These are phyloP conservation scores for Pestalotiopsis sp. DNA, from an alignment of 2,329 filamentous ascomycete genomes.

Conservation along the genomic window DNA sequence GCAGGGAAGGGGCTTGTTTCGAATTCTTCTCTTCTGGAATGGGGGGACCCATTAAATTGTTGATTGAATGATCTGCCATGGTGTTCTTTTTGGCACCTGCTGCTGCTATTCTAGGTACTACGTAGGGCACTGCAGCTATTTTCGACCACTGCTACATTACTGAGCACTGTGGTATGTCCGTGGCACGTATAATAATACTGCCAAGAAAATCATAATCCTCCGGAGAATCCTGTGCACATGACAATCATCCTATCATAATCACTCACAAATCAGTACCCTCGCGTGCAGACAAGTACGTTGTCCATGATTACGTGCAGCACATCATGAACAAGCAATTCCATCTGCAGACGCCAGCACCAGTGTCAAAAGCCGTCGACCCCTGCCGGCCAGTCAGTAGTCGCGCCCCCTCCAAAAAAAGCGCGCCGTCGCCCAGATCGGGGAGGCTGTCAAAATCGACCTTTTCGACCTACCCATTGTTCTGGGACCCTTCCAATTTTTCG, in stretches of 20 bases:
- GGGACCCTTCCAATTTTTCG: neutral
- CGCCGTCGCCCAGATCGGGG: neutral
- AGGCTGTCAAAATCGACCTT: neutral
- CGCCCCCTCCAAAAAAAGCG: neutral
- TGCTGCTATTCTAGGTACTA: no score
- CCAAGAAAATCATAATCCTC: neutral
- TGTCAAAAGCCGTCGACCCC: neutral
- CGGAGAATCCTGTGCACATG: no score
- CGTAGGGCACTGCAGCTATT: no score
- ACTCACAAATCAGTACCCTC: no score
- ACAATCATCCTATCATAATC: no score
- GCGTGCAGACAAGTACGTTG: no score
- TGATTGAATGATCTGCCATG: no score
- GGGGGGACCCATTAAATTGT: no score
- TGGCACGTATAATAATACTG: neutral
- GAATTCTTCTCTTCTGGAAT: neutral
- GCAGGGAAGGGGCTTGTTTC: constrained; percentile 2
- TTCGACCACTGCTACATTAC: neutral
- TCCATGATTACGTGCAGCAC: no score
- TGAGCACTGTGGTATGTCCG: neutral
- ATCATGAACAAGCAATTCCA: no score
- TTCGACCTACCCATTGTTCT: neutral
- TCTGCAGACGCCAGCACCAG: neutral
- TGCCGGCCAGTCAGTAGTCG: neutral
- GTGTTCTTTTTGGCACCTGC: no score